Base-by-base conservation (phyloP, 2,329 filamentous ascomycete genomes). In the Myotisia sp. region DNA sequence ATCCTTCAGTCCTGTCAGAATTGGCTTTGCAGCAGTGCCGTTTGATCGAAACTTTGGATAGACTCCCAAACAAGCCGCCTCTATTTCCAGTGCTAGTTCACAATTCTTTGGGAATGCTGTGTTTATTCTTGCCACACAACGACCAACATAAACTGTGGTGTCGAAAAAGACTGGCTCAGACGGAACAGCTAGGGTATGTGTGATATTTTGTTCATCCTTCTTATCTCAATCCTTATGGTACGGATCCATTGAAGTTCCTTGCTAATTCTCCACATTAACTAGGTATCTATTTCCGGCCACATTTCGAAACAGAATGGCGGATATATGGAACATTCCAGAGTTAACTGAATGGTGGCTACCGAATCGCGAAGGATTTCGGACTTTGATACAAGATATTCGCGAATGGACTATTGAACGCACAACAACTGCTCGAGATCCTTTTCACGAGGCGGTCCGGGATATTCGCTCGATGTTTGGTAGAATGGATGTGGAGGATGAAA, bases 261-360 rank as follows among this genome's bases (percentile, higher is more conserved):
- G 36, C 36, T 36, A 38, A 33, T 37, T 26, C 17, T 28, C 33
- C 29, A 23, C 21, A 21, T 20, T 22, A 28, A 34, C 37, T 42
- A 94, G 87, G 24, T 93, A 92, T 52, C 79, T 93, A 16, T 86
- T 83, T 45, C 79, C 86, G 1, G 64, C 73, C 19, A 71, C 72
- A 8, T 76, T 87, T 47, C 78, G 87, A 38, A 65, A 62, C 20
- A 76, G 77, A 44, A 79, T 95, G 69, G 74, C 80, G 20, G 70
- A 79, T 29, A 55, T 83, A 16, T 93, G 90, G 67, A 65, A 70
- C 39, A 71, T 82, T 27, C 68, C 73, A 9, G 74, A 76, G 13
- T 74, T 85, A 34, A 71, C 72, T 28, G 68, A 77, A 37, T 94
- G 85, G 83, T 98, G 90, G 90, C 69, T 94, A 2, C 82, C 85